A percentile compares a stretch with the other conserved stretches of the same genome.
These are phyloP conservation scores for Solanum tarapatanum DNA, from an alignment of 257 asterid species.

Conservation along the genomic window DNA sequence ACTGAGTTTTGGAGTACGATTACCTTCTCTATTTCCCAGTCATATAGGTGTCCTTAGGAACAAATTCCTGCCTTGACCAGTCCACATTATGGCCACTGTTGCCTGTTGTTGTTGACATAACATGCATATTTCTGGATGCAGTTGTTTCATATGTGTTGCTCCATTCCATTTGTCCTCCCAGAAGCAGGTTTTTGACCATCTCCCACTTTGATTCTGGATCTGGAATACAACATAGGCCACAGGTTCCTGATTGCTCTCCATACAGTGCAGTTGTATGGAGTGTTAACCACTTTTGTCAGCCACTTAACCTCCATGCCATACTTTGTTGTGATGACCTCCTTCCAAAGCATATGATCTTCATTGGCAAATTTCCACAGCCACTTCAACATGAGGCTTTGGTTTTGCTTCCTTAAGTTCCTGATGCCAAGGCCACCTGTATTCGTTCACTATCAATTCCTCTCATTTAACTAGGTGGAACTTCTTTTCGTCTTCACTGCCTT, in stretches of 20 bases:
- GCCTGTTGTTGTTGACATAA: not conserved
- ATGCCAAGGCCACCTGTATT: no score
- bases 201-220: not conserved
- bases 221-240: not conserved
- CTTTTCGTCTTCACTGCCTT: no score
- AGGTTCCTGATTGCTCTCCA: not conserved
- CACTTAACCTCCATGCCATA: not conserved
- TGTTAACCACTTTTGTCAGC: not conserved
- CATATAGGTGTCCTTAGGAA: not conserved
- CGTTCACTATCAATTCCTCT: no score
- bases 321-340: not conserved
- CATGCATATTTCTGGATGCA: not conserved
- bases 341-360: not conserved
- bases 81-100: not conserved
- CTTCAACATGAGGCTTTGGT: not conserved
- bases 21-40: not conserved
- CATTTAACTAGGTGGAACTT: no score
- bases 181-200: not conserved
- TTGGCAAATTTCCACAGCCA: not conserved
- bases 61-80: not conserved
- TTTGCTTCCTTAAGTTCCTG: no score
- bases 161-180: not conserved
- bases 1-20: not conserved
- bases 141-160: not conserved
- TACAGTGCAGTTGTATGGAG: not conserved